A percentile compares a stretch with the other conserved stretches of the same genome.
These are phyloP conservation scores for Penicillium fuscoglaucum DNA, from an alignment of 2,329 filamentous ascomycete species.

Conservation along the genomic window DNA sequence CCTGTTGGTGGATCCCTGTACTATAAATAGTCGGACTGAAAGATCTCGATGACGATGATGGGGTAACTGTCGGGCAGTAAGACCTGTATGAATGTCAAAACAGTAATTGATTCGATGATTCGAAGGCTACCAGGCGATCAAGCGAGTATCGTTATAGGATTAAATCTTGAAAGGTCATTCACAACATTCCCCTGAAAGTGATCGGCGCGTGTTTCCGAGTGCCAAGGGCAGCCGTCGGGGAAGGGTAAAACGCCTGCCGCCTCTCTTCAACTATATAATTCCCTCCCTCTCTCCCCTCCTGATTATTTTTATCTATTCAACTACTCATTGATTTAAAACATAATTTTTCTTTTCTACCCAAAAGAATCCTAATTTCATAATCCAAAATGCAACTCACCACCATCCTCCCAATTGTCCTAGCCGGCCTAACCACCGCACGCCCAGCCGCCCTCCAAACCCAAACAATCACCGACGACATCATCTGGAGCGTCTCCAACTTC, in stretches of 20 bases:
- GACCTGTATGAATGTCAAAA: constrained; percentile 1
- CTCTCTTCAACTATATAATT: constrained; percentile 13
- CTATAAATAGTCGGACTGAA: constrained; percentile 16
- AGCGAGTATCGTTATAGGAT: neutral
- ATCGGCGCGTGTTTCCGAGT: neutral
- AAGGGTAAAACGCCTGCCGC: neutral
- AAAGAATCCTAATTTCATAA: neutral
- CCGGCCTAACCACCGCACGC: constrained; percentile 24
- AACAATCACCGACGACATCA: constrained; percentile 19
- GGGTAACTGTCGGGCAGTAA: constrained; percentile 3
- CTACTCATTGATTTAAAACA: neutral
- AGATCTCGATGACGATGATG: constrained; percentile 4
- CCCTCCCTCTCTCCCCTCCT: constrained; percentile 1
- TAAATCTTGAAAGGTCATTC: neutral
- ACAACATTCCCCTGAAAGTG: constrained; percentile 11
- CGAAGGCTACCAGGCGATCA: neutral
- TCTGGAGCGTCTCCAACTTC: constrained; percentile 37
- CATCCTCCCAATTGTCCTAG: constrained; percentile 28
- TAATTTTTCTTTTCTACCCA: neutral
- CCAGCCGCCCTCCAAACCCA: constrained; percentile 16
- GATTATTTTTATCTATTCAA: neutral
- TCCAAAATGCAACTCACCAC: constrained; percentile 33
- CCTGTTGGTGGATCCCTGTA: neutral
- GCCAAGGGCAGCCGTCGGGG: constrained; percentile 1
- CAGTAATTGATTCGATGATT: neutral